These are phyloP conservation scores for Fusarium concolor DNA, from an alignment of 2,329 filamentous ascomycete genomes.

Conservation along the genomic window DNA sequence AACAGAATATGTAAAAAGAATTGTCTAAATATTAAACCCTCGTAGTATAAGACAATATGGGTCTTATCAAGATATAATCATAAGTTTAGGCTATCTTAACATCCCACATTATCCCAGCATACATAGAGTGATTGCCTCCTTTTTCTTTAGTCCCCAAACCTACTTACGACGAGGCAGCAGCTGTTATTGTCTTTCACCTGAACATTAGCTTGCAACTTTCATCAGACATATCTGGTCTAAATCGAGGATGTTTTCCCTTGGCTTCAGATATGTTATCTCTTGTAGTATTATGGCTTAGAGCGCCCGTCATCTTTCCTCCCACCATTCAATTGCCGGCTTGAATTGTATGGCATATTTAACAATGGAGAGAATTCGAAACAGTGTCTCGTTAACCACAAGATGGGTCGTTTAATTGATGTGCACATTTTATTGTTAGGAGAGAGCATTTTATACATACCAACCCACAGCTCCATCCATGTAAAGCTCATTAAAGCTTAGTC, in stretches of 20 bases:
- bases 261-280: background rate
- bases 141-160: no score
- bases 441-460: slow-evolving; percentile 2
- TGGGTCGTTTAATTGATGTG: background rate
- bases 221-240: background rate
- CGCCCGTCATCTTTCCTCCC: background rate
- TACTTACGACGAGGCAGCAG: background rate
- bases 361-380: background rate
- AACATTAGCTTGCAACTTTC: background rate
- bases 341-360: background rate
- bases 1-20: no score
- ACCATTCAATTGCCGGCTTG: background rate
- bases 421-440: background rate
- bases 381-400: background rate
- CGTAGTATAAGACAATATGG: no score
- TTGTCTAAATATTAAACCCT: no score
- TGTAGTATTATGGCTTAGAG: background rate
- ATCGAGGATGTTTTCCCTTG: background rate
- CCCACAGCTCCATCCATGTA: background rate
- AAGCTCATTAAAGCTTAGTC: slow-evolving; percentile 33
- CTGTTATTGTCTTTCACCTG: background rate
- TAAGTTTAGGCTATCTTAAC: no score
- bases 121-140: no score
- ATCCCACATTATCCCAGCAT: no score
- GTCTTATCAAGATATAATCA: no score